Evolutionary conservation across 495 filamentous ascomycete species (phyloP).

Genomic region (Penicillium manginii): DNA sequence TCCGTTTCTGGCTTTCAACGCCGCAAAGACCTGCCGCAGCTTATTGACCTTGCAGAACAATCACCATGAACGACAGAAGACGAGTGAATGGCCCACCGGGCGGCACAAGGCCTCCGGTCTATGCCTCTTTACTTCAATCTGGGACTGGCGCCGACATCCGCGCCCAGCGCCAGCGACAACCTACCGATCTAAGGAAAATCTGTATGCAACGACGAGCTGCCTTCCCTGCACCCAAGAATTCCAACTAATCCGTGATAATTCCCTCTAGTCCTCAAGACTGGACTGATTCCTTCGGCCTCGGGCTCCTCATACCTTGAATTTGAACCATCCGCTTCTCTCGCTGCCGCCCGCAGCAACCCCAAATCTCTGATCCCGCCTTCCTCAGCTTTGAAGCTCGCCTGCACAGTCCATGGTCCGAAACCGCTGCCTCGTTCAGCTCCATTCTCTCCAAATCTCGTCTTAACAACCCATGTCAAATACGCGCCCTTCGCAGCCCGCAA

Average conservation of each 20-base stretch:
- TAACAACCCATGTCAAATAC: slow-evolving; percentile 93
- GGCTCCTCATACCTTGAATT: slow-evolving; percentile 95
- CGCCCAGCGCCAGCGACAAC: slow-evolving; percentile 56
- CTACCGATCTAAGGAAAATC: slow-evolving; percentile 76
- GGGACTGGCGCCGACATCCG: slow-evolving; percentile 40
- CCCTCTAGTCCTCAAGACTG: slow-evolving; percentile 79
- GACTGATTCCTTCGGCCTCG: slow-evolving; percentile 88
- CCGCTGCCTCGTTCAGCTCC: slow-evolving; percentile 86
- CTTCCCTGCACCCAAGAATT: background rate
- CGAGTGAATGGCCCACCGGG: slow-evolving; percentile 86
- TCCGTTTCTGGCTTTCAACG: slow-evolving; percentile 36
- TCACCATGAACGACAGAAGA: slow-evolving; percentile 79
- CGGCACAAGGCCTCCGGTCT: slow-evolving; percentile 76
- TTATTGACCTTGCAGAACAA: slow-evolving; percentile 20
- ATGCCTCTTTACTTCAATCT: slow-evolving; percentile 50
- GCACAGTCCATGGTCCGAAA: slow-evolving; percentile 89
- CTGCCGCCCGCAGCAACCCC: slow-evolving; percentile 49
- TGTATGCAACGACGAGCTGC: slow-evolving; percentile 54
- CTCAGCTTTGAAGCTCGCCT: slow-evolving; percentile 82
- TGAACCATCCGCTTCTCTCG: slow-evolving; percentile 57
- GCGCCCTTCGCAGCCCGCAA: slow-evolving; percentile 87
- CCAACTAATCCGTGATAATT: background rate
- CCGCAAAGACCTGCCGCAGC: slow-evolving; percentile 7
- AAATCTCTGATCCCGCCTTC: slow-evolving; percentile 53
- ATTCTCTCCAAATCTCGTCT: slow-evolving; percentile 86